Percentiles rank a stretch among this genome's conserved stretches.
Conservation (phyloP, 495 filamentous ascomycete genomes). For the Lepidopterella palustris region DNA sequence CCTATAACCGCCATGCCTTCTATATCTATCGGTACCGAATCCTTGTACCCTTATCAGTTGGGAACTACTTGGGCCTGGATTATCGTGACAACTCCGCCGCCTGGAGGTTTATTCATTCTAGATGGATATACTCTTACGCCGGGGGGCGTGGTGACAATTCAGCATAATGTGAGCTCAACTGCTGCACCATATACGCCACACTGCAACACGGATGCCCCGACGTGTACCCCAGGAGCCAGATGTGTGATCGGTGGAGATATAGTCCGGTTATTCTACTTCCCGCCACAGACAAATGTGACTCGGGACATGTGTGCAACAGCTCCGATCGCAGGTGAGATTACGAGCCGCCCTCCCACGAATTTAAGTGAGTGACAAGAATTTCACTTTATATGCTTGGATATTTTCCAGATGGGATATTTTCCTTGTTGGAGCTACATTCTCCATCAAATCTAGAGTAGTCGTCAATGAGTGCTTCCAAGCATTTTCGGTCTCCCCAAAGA, state of each 20-base stretch:
- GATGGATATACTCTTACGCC: conserved; percentile 13
- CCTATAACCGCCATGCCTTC: background rate
- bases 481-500: too few species aligned
- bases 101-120: conserved; percentile 9
- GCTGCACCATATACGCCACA: conserved; percentile 15
- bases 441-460: too few species aligned
- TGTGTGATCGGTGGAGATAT: conserved; percentile 8
- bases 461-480: too few species aligned
- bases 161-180: conserved; percentile 1
- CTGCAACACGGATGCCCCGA: conserved; percentile 14
- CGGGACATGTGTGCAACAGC: conserved; percentile 18
- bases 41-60: background rate
- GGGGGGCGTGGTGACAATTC: conserved; percentile 10
- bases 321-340: conserved; percentile 3
- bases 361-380: background rate
- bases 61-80: conserved; percentile 6
- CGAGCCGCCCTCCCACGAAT: conserved; percentile 9
- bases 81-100: conserved; percentile 13
- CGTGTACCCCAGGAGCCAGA: conserved; percentile 9
- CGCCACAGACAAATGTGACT: conserved; percentile 8
- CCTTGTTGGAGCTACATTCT: too few species aligned
- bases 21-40: conserved; percentile 12
- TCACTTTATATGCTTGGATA: too few species aligned
- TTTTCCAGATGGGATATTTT: too few species aligned
- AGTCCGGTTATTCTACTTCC: conserved; percentile 16